Evolutionary conservation across 441 rosid species (phyloP).

Genomic region (Bruguiera hainesii): DNA sequence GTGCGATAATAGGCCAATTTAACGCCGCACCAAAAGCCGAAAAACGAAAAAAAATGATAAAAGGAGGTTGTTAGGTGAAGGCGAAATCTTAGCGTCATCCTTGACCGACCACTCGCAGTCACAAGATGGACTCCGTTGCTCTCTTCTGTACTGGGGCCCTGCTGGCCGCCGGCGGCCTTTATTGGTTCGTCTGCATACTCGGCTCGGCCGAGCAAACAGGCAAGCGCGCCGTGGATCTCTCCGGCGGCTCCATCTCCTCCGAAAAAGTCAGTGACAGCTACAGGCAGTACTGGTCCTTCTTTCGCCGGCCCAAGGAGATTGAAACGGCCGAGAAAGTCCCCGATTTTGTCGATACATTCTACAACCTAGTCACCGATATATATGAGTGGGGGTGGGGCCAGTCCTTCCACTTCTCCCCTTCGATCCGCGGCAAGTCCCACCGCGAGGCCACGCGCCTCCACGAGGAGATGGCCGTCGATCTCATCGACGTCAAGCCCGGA

Average conservation of each 20-base stretch:
- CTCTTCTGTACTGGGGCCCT: conserved; percentile 69
- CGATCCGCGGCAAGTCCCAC: conserved; percentile 62
- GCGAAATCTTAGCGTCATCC: too few species aligned
- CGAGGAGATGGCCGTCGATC: conserved; percentile 80
- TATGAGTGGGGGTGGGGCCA: conserved; percentile 99
- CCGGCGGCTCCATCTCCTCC: conserved; percentile 91
- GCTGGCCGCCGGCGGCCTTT: conserved; percentile 62
- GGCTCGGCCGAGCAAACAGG: conserved; percentile 84
- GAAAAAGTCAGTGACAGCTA: conserved; percentile 79
- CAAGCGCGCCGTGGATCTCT: conserved; percentile 63
- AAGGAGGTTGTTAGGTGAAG: too few species aligned
- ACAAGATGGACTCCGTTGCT: conserved; percentile 49
- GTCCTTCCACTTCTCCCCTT: conserved; percentile 90
- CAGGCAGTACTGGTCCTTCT: conserved; percentile 82
- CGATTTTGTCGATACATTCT: conserved; percentile 82
- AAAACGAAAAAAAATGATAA: too few species aligned
- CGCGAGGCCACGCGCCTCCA: conserved; percentile 78
- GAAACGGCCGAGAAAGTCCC: conserved; percentile 73
- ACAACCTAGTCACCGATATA: conserved; percentile 88
- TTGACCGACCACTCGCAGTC: too few species aligned
- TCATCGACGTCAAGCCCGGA: conserved; percentile 53
- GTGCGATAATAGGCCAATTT: too few species aligned
- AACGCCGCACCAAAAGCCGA: too few species aligned
- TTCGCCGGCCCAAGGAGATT: conserved; percentile 81
- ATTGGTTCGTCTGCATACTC: conserved; percentile 81